Conservation (phyloP, 768 basidiomycete genomes). For the Suillus plorans region DNA sequence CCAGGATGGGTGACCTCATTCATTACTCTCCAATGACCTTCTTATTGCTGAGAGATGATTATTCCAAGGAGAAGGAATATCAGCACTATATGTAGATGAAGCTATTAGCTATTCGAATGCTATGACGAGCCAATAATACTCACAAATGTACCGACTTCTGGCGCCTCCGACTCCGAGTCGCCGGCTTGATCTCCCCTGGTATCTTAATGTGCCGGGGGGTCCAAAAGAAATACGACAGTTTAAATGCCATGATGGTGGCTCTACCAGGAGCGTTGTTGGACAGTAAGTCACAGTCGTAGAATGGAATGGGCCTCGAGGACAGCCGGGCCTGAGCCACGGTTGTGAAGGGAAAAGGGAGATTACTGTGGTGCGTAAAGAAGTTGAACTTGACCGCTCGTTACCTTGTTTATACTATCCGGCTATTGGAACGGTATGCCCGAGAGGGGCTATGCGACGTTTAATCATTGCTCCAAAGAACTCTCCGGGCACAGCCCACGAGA, state of each 20-base stretch:
- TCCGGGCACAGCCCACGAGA: not conserved
- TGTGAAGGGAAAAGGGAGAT: not conserved
- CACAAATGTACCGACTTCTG: constrained; percentile 28
- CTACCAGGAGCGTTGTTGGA: constrained; percentile 1
- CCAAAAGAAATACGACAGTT: constrained; percentile 52
- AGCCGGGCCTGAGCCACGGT: not conserved
- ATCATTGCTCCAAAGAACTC: not conserved
- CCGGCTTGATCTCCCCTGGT: constrained; percentile 38
- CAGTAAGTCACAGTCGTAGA: not conserved
- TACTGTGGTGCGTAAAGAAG: not conserved
- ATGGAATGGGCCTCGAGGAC: not conserved
- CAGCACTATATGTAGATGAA: constrained; percentile 12
- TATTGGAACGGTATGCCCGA: not conserved
- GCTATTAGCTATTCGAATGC: not conserved
- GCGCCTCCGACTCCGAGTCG: constrained; percentile 15
- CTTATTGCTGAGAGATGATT: constrained; percentile 29
- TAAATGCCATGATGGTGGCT: constrained; percentile 29
- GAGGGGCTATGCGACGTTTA: not conserved
- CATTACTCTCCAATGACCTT: constrained; percentile 27
- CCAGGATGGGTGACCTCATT: not conserved
- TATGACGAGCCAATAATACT: not conserved
- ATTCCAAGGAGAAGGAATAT: constrained; percentile 32
- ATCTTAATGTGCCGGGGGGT: constrained; percentile 53
- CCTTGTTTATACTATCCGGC: not conserved
- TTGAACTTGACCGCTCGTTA: constrained; percentile 11